Evolutionary conservation across 2,329 filamentous ascomycete genomes (phyloP).

Genomic region (Phoma herbarum): DNA sequence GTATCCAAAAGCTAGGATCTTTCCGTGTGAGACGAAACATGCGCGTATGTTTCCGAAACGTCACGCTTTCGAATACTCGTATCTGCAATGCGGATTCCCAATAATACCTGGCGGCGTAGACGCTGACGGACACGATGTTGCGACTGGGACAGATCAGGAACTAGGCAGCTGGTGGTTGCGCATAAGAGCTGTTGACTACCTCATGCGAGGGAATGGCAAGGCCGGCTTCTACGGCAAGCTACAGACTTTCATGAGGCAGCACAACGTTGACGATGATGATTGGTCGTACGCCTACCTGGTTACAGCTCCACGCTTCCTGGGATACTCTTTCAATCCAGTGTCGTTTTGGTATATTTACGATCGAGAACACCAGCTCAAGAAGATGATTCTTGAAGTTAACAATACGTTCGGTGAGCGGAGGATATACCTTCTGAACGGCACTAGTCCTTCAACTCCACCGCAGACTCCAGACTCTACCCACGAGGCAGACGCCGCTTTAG

Average conservation of each 20-base stretch:
- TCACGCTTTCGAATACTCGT: constrained; percentile 75
- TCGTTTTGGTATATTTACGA: constrained; percentile 84
- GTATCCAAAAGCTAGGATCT: constrained; percentile 57
- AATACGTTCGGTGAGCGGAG: constrained; percentile 79
- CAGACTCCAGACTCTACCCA: constrained; percentile 23
- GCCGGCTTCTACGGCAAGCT: constrained; percentile 71
- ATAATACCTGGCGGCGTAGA: constrained; percentile 65
- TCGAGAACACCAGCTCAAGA: constrained; percentile 62
- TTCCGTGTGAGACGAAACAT: constrained; percentile 73
- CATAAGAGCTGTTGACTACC: constrained; percentile 68
- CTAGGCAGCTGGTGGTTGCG: constrained; percentile 63
- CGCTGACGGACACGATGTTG: constrained; percentile 24
- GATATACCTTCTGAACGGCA: constrained; percentile 67
- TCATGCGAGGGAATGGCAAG: constrained; percentile 62
- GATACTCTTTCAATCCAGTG: constrained; percentile 77
- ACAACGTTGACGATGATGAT: constrained; percentile 65
- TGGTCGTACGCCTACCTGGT: constrained; percentile 76
- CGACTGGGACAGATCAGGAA: constrained; percentile 34
- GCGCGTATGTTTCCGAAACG: constrained; percentile 71
- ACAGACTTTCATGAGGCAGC: constrained; percentile 63
- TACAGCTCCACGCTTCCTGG: constrained; percentile 73
- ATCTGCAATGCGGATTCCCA: constrained; percentile 73
- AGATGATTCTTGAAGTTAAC: constrained; percentile 77
- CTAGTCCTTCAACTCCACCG: constrained; percentile 41
- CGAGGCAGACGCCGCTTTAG: constrained; percentile 13